Base-by-base conservation (phyloP, 1,139 yeast genomes). In the Scheffersomyces parashehatae region DNA sequence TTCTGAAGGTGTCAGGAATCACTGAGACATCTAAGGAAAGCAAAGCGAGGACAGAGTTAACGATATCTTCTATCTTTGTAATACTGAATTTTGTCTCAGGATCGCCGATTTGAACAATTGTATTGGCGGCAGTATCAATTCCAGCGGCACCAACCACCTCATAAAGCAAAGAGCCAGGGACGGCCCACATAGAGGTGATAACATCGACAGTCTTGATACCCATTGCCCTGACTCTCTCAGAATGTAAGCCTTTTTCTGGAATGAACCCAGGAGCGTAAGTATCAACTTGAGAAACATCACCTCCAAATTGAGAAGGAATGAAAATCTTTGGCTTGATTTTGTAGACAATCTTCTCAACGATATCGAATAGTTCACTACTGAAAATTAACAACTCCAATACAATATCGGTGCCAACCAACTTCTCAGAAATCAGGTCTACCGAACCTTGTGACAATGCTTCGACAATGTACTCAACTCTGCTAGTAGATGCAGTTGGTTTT, bases 261-360 rank as follows among this genome's bases (percentile, higher is more conserved):
- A 79, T 55, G 51, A 70, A 66, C 1, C 70, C 71, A 4, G 73
- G 72, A 28, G 67, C 59, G 42, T 52, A 46, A 28, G 49, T 51
- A 8, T 51, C 47, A 12, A 56, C 59, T 13, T 58, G 53, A 6
- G 49, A 56, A 31, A 70, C 48, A 40, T 80, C 80, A 33, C 67
- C 55, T 37, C 88, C 88, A 53, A 78, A 83, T 55, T 82, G 87
- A 3, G 87, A 77, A 32, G 88, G 85, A 45, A 83, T 72, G 60
- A 73, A 82, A 29, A 82, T 53, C 57, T 78, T 75, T 37, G 82
- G 81, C 53, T 69, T 73, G 35, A 74, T 71, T 13, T 56, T 57
- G 6, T 56, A 55, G 3, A 76, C 70, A 5, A 81, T 53, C 41
- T 60, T 54, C 48, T 68, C 73, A 31, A 68, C 42, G 5, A 48